Conservation (phyloP, 345 rosid species). For the Lenwebbia sp. region DNA sequence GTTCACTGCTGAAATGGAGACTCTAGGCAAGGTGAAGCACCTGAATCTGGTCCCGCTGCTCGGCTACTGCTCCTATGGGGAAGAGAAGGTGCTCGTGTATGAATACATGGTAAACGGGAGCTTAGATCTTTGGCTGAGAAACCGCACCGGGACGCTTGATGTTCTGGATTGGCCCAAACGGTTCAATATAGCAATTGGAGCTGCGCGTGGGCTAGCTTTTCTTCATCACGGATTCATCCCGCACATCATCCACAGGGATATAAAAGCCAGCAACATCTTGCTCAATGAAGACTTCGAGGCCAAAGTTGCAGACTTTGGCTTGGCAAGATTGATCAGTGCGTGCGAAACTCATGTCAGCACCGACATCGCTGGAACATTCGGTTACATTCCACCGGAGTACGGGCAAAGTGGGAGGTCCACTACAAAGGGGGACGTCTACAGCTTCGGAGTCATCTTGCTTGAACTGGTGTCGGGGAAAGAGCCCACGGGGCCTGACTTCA, state of each 20-base stretch:
- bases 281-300: slow-evolving; percentile 67
- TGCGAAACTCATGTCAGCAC: slow-evolving; percentile 91
- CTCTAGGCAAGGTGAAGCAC: slow-evolving; percentile 92
- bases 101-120: slow-evolving; percentile 91
- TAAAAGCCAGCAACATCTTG: slow-evolving; percentile 87
- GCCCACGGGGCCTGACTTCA: slow-evolving; percentile 90
- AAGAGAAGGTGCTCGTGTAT: slow-evolving; percentile 87
- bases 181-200: slow-evolving; percentile 57
- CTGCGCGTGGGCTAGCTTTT: slow-evolving; percentile 79
- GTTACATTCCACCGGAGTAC: slow-evolving; percentile 92
- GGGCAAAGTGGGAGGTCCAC: slow-evolving; percentile 85
- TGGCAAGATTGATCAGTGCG: slow-evolving; percentile 86
- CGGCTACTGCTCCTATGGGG: slow-evolving; percentile 71
- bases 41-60: slow-evolving; percentile 73
- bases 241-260: slow-evolving; percentile 87
- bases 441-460: slow-evolving; percentile 80
- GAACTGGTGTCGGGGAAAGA: slow-evolving; percentile 88
- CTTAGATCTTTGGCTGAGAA: slow-evolving; percentile 77
- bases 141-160: slow-evolving; percentile 45
- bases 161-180: slow-evolving; percentile 79
- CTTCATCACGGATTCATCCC: slow-evolving; percentile 82
- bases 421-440: slow-evolving; percentile 75
- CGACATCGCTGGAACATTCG: slow-evolving; percentile 71
- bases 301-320: slow-evolving; percentile 82
- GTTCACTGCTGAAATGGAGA: slow-evolving; percentile 94